These are phyloP conservation scores for Coemansia sp. DNA, from an alignment of 371 early-diverging fungal species.

Conservation along the genomic window DNA sequence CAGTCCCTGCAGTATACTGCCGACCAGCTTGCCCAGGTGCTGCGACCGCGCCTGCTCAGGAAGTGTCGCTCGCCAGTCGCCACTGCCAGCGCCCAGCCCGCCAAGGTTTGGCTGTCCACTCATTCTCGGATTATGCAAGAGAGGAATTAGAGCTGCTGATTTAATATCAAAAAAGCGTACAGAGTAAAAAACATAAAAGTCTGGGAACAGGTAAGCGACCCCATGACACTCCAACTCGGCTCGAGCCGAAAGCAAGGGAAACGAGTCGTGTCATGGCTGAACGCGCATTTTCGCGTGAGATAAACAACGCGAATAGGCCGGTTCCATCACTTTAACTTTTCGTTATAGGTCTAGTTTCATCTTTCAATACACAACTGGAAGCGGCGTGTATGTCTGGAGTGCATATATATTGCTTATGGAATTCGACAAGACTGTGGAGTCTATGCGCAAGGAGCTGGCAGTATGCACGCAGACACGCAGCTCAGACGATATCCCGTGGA, in stretches of 20 bases:
- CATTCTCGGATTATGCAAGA: constrained; percentile 12
- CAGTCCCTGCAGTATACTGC: constrained; percentile 20
- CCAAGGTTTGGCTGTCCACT: constrained; percentile 24
- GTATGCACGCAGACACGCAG: constrained; percentile 3
- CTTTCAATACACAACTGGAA: background rate
- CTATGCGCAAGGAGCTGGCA: constrained; percentile 26
- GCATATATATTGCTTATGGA: constrained; percentile 18
- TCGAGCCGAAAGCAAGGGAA: background rate
- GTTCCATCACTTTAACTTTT: background rate
- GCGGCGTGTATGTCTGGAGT: background rate
- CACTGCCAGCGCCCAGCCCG: constrained; percentile 13
- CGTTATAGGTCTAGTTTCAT: background rate
- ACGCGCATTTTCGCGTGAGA: background rate
- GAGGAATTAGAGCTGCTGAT: background rate
- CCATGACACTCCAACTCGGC: background rate
- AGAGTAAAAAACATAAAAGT: background rate
- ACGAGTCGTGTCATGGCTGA: background rate
- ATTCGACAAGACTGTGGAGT: constrained; percentile 17
- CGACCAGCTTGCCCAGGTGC: constrained; percentile 8
- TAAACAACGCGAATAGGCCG: background rate
- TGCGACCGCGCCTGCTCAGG: constrained; percentile 24
- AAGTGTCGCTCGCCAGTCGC: constrained; percentile 31
- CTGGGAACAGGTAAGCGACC: background rate
- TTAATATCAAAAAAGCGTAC: background rate
- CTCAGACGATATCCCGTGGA: constrained; percentile 36